phyloP scores from a whole-genome alignment of 2,329 filamentous ascomycete species.

The Fusarium burgessii region DNA sequence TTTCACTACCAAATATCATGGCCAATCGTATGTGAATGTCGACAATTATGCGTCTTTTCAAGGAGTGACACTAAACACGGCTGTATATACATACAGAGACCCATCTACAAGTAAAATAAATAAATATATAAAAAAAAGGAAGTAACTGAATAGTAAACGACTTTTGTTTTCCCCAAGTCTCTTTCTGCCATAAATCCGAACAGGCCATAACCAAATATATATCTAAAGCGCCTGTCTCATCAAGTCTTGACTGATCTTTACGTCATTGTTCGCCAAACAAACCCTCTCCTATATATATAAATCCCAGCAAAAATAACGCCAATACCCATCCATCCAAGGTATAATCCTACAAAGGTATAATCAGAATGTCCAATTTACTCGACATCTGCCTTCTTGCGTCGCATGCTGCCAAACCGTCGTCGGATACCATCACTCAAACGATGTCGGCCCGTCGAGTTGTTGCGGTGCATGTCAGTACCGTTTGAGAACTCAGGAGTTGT shows the following conservation, averaged over 20 bases:
- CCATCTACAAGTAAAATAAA: constrained; percentile 2
- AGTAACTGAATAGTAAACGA: not conserved
- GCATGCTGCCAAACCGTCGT: constrained; percentile 65
- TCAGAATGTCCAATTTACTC: not conserved
- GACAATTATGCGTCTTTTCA: not conserved
- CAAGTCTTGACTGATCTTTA: constrained; percentile 10
- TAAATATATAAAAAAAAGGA: no score
- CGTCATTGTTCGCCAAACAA: constrained; percentile 12
- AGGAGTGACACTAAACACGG: not conserved
- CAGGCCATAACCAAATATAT: not conserved
- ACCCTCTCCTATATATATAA: not conserved
- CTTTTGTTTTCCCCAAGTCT: constrained; percentile 8
- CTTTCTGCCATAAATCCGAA: constrained; percentile 9
- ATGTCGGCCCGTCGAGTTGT: constrained; percentile 57
- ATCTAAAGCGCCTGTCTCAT: constrained; percentile 17
- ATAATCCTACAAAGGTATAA: constrained; percentile 2
- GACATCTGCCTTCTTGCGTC: constrained; percentile 55
- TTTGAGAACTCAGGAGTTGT: constrained; percentile 42
- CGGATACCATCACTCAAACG: constrained; percentile 64
- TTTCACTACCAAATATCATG: no score
- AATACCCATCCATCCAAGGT: not conserved
- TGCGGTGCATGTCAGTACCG: constrained; percentile 50
- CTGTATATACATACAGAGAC: not conserved
- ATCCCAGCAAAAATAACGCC: constrained; percentile 14
- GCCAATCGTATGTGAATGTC: not conserved